A percentile compares a stretch with the other conserved stretches of the same genome.
Conservation (phyloP, 768 basidiomycete genomes). For the Psilocybe tampanensis region DNA sequence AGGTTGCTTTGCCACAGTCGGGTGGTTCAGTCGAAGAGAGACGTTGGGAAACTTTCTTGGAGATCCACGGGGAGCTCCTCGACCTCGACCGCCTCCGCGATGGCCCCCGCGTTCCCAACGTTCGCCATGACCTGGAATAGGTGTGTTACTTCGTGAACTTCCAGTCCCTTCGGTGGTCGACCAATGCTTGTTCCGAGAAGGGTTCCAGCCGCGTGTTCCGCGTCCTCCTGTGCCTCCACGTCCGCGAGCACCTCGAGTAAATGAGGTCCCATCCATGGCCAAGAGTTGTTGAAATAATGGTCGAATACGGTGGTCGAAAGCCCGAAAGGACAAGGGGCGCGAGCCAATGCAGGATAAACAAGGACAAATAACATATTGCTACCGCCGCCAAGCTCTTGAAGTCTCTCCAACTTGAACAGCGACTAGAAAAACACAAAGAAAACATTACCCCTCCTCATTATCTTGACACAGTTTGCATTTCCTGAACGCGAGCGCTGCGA, state of each 20-base stretch:
- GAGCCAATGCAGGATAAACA: conserved; percentile 16
- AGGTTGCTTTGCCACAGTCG: conserved; percentile 20
- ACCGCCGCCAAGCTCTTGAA: no score
- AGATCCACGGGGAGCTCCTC: conserved; percentile 37
- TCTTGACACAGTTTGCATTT: no score
- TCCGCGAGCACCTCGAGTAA: conserved; percentile 23
- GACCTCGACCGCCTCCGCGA: conserved; percentile 49
- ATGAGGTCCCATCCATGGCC: conserved; percentile 25
- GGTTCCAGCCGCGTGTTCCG: conserved; percentile 30
- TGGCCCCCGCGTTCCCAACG: conserved; percentile 67
- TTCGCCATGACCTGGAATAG: conserved; percentile 46
- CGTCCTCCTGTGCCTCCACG: conserved; percentile 21
- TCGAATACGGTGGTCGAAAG: background rate
- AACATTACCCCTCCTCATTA: no score
- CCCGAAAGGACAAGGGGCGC: conserved; percentile 7
- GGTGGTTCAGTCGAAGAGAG: conserved; percentile 35
- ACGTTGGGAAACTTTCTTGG: conserved; percentile 42
- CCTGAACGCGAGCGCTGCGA: no score
- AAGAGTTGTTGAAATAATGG: background rate
- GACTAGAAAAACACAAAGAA: no score
- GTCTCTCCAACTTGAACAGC: no score
- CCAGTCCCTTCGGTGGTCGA: conserved; percentile 40
- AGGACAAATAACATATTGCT: conserved; percentile 7
- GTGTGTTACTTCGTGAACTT: conserved; percentile 36
- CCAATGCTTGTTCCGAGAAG: conserved; percentile 65